These are phyloP conservation scores for Blastomyces percursus DNA, from an alignment of 2,329 filamentous ascomycete genomes.

Conservation along the genomic window DNA sequence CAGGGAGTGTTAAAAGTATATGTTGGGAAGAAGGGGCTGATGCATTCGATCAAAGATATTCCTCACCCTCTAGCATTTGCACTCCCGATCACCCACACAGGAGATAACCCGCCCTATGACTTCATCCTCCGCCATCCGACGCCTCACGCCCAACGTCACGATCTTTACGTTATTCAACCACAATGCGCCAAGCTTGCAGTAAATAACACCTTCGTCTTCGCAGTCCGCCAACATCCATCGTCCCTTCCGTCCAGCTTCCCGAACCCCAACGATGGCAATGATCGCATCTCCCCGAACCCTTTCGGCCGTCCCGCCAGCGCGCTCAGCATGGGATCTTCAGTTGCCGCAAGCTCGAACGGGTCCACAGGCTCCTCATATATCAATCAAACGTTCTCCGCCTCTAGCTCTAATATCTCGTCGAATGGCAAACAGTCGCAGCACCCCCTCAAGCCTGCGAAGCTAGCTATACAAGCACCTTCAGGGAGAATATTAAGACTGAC, in stretches of 20 bases:
- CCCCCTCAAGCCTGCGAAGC: slow-evolving; percentile 72
- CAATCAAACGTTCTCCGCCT: slow-evolving; percentile 31
- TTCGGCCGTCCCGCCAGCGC: slow-evolving; percentile 47
- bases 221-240: slow-evolving; percentile 82
- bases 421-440: slow-evolving; percentile 16
- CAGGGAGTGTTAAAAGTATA: slow-evolving; percentile 82
- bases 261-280: slow-evolving; percentile 26
- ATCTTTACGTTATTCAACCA: slow-evolving; percentile 92
- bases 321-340: slow-evolving; percentile 50
- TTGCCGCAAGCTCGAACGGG: slow-evolving; percentile 42
- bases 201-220: slow-evolving; percentile 98
- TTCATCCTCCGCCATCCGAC: slow-evolving; percentile 91
- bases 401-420: slow-evolving; percentile 45
- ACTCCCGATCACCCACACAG: slow-evolving; percentile 79
- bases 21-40: slow-evolving; percentile 84
- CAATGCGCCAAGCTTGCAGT: slow-evolving; percentile 79
- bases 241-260: slow-evolving; percentile 37
- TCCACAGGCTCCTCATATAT: slow-evolving; percentile 28
- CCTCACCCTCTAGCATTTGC: slow-evolving; percentile 83
- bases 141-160: slow-evolving; percentile 91
- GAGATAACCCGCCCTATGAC: slow-evolving; percentile 87
- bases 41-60: slow-evolving; percentile 96
- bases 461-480: slow-evolving; percentile 86
- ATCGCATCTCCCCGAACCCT: slow-evolving; percentile 41
- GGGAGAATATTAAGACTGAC: slow-evolving; percentile 77